Evolutionary conservation across 176 grass and related monocot species (phyloP).

Genomic region (Elymus sibiricus): DNA sequence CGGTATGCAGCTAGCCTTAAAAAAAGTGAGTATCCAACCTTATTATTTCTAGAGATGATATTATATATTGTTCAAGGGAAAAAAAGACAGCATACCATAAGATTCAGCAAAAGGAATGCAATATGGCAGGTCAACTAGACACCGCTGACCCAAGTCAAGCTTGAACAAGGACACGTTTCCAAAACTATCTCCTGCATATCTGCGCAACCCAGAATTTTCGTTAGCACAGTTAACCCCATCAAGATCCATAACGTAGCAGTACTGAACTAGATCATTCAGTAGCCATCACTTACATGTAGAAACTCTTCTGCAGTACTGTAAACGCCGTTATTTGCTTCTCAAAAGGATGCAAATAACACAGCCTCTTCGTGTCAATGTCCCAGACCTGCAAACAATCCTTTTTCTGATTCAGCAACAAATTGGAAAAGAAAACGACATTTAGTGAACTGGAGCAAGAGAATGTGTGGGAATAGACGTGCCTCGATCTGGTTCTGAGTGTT

Average conservation of each 20-base stretch:
- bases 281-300: conserved; percentile 53
- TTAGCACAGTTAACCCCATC: conserved; percentile 20
- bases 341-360: conserved; percentile 50
- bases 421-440: neutral
- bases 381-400: conserved; percentile 46
- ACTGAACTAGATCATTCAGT: neutral
- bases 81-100: conserved; percentile 43
- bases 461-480: conserved; percentile 35
- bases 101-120: conserved; percentile 84
- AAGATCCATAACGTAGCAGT: neutral
- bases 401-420: conserved; percentile 15
- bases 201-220: conserved; percentile 14
- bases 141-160: conserved; percentile 56
- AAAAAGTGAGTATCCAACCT: neutral
- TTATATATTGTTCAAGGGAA: neutral
- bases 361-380: conserved; percentile 66
- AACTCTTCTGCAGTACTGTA: conserved; percentile 56
- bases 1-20: neutral
- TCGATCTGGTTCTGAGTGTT: conserved; percentile 83
- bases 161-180: conserved; percentile 69
- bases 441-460: neutral
- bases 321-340: conserved; percentile 68
- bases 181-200: conserved; percentile 69
- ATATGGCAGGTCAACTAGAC: conserved; percentile 68
- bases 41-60: too few relatives aligned